Evolutionary conservation across 768 basidiomycete species (phyloP).

Genomic region (Xerocomus potaroensis): DNA sequence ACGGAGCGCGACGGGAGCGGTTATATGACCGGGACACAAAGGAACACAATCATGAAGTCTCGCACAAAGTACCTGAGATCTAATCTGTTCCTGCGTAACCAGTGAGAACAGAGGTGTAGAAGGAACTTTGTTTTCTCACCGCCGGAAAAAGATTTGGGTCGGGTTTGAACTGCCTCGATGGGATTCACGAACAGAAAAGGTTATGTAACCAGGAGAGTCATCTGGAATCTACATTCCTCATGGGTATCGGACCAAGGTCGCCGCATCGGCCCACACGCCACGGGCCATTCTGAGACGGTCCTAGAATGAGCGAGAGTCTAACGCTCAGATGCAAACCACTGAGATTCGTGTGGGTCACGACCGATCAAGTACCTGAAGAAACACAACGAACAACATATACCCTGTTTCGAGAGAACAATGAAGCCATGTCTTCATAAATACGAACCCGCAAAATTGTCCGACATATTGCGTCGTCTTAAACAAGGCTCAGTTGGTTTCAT

Average conservation of each 20-base stretch:
- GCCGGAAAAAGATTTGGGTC: conserved; percentile 15
- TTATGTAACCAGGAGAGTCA: conserved; percentile 14
- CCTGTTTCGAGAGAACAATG: conserved; percentile 6
- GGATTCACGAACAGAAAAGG: not conserved
- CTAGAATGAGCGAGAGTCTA: too few relatives aligned
- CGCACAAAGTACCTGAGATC: conserved; percentile 13
- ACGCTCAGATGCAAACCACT: too few relatives aligned
- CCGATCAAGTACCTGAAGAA: not conserved
- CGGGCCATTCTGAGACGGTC: not conserved
- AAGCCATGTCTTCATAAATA: not conserved
- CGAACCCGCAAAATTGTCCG: too few relatives aligned
- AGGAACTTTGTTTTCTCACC: conserved; percentile 2
- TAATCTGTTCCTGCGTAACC: conserved; percentile 9
- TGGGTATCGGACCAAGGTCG: conserved; percentile 12
- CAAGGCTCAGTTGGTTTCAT: too few relatives aligned
- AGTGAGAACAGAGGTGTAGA: not conserved
- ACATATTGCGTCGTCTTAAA: too few relatives aligned
- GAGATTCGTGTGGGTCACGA: not conserved
- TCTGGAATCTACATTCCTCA: conserved; percentile 2
- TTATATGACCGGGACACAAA: not conserved
- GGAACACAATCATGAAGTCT: conserved; percentile 2
- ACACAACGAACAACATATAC: not conserved
- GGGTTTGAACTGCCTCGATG: not conserved
- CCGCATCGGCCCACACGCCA: conserved; percentile 24
- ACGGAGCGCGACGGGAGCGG: conserved; percentile 22